Base-by-base conservation (phyloP, 495 filamentous ascomycete genomes). In the Aspergillus incahuasiensis region DNA sequence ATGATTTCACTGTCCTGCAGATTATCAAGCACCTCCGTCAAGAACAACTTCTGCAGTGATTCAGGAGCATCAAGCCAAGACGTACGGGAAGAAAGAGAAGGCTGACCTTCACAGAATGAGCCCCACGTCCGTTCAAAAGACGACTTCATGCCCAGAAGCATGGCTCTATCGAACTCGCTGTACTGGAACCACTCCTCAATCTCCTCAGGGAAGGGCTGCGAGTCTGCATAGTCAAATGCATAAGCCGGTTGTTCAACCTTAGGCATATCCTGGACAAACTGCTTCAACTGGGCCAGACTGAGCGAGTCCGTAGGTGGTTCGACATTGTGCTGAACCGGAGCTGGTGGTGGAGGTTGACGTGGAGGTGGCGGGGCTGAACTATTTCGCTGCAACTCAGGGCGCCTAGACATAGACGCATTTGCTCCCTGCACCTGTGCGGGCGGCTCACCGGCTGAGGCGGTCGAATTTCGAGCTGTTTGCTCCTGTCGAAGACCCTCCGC, bases 181-280 rank as follows among this genome's bases (percentile, higher is more conserved):
- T 98, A 97, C 45, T 84, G 80, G 69, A 98, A 98, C 92, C 92
- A 97, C 71, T 97, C 94, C 61, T 96, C 89, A 19, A 97, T 75
- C 74, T 98, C 94, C 54, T 94, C 91, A 7, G 85, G 80, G 56
- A 95, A 86, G 1, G 84, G 77, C 39, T 90, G 83, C 3, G 86
- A 79, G 72, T 97, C 90, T n/a, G 82, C 76, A 73, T 97, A 97
- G 63, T 83, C 82, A 68, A 94, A 98, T 47, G 92, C 90, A 74
- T 98, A 98, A n/a, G 90, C 89, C 44, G 85, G 83, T 53, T 88
- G 82, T 67, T 96, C 88, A 24, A 75, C 66, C 63, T 81, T 84
- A 1, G 90, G 90, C 63, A 96, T 85, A 48, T 95, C 88, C 50
- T 85, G 84, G 2, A 95, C 88, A 20, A 98, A 79, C 52, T 82